phyloP scores from a whole-genome alignment of 2,329 filamentous ascomycete genomes.

The Xylariaceae sp. region DNA sequence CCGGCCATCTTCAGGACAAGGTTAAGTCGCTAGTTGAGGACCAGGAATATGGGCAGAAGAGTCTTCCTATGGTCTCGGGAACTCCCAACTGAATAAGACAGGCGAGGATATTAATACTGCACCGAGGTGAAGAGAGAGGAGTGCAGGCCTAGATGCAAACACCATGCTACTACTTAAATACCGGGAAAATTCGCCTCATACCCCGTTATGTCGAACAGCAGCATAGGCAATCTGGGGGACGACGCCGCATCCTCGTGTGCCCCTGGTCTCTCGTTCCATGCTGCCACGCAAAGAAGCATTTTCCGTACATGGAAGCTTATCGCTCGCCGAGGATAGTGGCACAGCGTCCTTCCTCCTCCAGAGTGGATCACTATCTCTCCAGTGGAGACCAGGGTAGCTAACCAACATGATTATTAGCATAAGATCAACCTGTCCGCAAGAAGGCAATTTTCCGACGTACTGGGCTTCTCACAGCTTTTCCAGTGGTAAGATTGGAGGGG shows the following conservation, averaged over 20 bases:
- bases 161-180: conserved; percentile 20
- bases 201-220: conserved; percentile 1
- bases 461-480: not conserved
- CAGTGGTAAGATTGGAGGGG: not conserved
- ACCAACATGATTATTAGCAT: conserved; percentile 2
- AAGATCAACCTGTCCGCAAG: conserved; percentile 11
- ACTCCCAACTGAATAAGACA: conserved; percentile 1
- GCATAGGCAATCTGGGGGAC: too few relatives aligned
- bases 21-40: conserved; percentile 11
- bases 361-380: not conserved
- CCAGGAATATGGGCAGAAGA: conserved; percentile 5
- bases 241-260: conserved; percentile 3
- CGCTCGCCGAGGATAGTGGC: conserved; percentile 20
- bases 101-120: conserved; percentile 9
- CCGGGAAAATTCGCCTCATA: not conserved
- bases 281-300: conserved; percentile 11
- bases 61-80: too few relatives aligned
- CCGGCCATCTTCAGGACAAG: conserved; percentile 24
- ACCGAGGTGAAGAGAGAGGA: conserved; percentile 6
- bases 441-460: conserved; percentile 12
- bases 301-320: conserved; percentile 21
- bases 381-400: conserved; percentile 5
- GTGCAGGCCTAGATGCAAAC: conserved; percentile 2
- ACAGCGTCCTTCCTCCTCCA: conserved; percentile 15
- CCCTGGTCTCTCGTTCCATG: too few relatives aligned